Percentiles rank a stretch among this genome's conserved stretches.
phyloP scores from a whole-genome alignment of 345 rosid species.

The Eucalyptus urophylla region DNA sequence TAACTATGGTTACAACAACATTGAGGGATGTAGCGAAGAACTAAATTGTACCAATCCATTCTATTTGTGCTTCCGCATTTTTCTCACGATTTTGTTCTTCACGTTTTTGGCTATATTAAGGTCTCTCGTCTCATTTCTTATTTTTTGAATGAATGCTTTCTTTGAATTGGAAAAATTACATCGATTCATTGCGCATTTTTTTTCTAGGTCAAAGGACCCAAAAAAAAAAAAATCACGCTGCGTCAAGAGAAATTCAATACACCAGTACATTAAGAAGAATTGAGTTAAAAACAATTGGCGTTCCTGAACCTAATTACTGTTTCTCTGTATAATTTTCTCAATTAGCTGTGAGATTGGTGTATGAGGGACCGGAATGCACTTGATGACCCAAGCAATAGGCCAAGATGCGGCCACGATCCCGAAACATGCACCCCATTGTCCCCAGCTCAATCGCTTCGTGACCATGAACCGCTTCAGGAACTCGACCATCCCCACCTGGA shows the following conservation, averaged over 20 bases:
- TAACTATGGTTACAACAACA: too few relatives aligned
- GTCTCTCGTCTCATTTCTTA: too few relatives aligned
- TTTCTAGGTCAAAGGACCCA: too few relatives aligned
- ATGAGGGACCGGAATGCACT: constrained; percentile 46
- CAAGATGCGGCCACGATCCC: constrained; percentile 42
- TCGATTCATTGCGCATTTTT: too few relatives aligned
- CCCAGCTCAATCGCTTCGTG: constrained; percentile 27
- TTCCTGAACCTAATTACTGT: too few relatives aligned
- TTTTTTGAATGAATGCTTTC: rapidly evolving
- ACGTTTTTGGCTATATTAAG: too few relatives aligned
- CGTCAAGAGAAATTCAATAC: not conserved
- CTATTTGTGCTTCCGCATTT: too few relatives aligned
- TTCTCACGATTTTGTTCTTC: too few relatives aligned
- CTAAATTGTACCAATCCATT: too few relatives aligned
- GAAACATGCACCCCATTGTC: constrained; percentile 58
- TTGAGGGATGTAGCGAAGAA: rapidly evolving
- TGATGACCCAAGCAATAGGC: constrained; percentile 62
- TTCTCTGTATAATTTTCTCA: not conserved
- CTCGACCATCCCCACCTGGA: not conserved
- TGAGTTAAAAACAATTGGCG: not conserved
- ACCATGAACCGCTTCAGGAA: constrained; percentile 51
- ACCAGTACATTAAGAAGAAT: not conserved
- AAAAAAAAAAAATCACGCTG: too few relatives aligned
- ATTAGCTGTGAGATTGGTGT: constrained; percentile 32
- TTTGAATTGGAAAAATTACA: too few relatives aligned